phyloP scores from a whole-genome alignment of 805 yeast genomes.

The Sungouiozyma intestinalis region DNA sequence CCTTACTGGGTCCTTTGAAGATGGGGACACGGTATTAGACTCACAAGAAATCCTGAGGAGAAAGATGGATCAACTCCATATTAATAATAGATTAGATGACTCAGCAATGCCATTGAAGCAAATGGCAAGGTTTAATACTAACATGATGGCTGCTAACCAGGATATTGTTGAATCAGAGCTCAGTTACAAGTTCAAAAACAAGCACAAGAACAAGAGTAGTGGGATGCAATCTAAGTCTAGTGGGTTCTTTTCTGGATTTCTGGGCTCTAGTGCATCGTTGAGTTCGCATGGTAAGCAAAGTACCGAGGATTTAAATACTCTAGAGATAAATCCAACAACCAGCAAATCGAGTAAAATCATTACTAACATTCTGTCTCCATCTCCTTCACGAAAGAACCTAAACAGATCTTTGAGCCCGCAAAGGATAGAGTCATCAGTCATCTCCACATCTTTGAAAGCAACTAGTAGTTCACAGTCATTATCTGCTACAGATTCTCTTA shows the following conservation, averaged over 20 bases:
- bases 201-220: constrained; percentile 6
- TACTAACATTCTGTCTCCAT: background rate
- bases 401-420: background rate
- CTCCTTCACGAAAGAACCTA: background rate
- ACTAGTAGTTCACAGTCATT: background rate
- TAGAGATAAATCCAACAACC: background rate
- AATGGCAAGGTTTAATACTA: constrained; percentile 6
- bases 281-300: background rate
- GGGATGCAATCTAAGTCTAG: constrained; percentile 5
- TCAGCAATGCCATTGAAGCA: background rate
- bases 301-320: background rate
- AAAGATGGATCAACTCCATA: constrained; percentile 24
- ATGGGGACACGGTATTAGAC: constrained; percentile 11
- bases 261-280: constrained; percentile 7
- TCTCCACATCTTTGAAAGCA: background rate
- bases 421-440: background rate
- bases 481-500: background rate
- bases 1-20: constrained; percentile 19
- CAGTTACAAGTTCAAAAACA: constrained; percentile 18
- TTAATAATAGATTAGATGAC: constrained; percentile 15
- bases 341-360: background rate
- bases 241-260: constrained; percentile 21
- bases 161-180: constrained; percentile 21
- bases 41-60: constrained; percentile 19
- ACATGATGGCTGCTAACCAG: constrained; percentile 4